These are phyloP conservation scores for Neurospora sp. DNA, from an alignment of 495 filamentous ascomycete genomes.

Conservation along the genomic window DNA sequence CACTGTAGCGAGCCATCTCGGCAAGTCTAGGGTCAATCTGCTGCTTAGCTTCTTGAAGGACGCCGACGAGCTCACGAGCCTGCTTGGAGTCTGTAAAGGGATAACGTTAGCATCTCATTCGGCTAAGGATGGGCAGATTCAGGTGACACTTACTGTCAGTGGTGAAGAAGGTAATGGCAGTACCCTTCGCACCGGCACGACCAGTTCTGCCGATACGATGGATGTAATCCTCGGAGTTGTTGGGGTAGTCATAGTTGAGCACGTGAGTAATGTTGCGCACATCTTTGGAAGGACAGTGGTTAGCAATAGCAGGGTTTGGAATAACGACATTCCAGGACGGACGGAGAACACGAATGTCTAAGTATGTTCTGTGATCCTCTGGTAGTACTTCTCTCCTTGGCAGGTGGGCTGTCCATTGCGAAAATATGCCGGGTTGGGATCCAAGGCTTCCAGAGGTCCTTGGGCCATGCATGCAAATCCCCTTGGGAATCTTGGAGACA, in stretches of 20 bases:
- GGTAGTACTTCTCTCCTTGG: conserved; percentile 50
- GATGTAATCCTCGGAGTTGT: conserved; percentile 99
- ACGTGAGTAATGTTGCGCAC: conserved; percentile 99
- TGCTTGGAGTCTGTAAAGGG: conserved; percentile 69
- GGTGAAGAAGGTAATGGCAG: conserved; percentile 94
- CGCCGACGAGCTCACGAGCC: conserved; percentile 87
- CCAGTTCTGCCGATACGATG: conserved; percentile 97
- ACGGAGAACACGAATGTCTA: conserved; percentile 35
- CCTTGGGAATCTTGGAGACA: conserved; percentile 44
- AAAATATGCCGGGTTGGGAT: conserved; percentile 43
- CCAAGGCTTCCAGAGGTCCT: conserved; percentile 60
- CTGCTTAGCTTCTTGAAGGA: conserved; percentile 95
- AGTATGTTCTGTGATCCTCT: conserved; percentile 57
- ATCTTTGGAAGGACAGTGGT: conserved; percentile 70
- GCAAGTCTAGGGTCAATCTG: conserved; percentile 91
- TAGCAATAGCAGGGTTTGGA: conserved; percentile 56
- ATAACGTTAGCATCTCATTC: conserved; percentile 20
- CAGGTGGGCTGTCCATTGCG: conserved; percentile 44
- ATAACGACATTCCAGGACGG: conserved; percentile 50
- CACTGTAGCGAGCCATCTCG: conserved; percentile 91
- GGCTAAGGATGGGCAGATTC: background rate
- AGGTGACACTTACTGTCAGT: conserved; percentile 75
- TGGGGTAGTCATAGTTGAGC: conserved; percentile 99
- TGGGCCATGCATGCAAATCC: conserved; percentile 14
- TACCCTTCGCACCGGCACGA: conserved; percentile 85